Percentiles rank a stretch among this genome's conserved stretches.
Conservation (phyloP, 1,284 basidiomycete genomes). For the Moesziomyces sp. region DNA sequence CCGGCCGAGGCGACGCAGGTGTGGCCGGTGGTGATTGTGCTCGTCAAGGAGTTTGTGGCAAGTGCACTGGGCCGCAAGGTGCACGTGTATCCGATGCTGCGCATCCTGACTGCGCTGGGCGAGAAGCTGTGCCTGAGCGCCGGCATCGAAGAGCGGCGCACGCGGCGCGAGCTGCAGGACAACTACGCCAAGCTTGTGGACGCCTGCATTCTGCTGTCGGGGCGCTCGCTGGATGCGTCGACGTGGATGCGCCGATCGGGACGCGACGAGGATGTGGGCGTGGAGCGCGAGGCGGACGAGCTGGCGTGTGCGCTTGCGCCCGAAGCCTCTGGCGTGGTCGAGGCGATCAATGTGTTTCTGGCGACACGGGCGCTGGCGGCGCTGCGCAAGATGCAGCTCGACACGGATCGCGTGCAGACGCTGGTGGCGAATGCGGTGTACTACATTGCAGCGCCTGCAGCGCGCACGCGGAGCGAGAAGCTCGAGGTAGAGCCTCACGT, state of each 20-base stretch:
- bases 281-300: slow-evolving; percentile 39
- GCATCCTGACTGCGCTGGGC: slow-evolving; percentile 82
- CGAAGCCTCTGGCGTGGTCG: slow-evolving; percentile 19
- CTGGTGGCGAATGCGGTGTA: slow-evolving; percentile 86
- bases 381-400: slow-evolving; percentile 82
- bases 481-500: slow-evolving; percentile 71
- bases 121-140: slow-evolving; percentile 84
- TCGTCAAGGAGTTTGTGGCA: slow-evolving; percentile 81
- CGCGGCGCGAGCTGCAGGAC: slow-evolving; percentile 93
- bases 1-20: slow-evolving; percentile 90
- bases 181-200: slow-evolving; percentile 87
- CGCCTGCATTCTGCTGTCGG: slow-evolving; percentile 78
- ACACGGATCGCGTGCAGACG: slow-evolving; percentile 82
- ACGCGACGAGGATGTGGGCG: slow-evolving; percentile 71
- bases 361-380: slow-evolving; percentile 78
- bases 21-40: slow-evolving; percentile 77
- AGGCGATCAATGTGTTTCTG: slow-evolving; percentile 78
- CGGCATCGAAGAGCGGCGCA: slow-evolving; percentile 85
- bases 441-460: slow-evolving; percentile 82
- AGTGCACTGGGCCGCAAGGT: slow-evolving; percentile 40
- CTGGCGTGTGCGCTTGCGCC: slow-evolving; percentile 19
- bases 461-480: slow-evolving; percentile 72
- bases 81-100: slow-evolving; percentile 80
- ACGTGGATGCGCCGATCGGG: slow-evolving; percentile 80
- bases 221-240: slow-evolving; percentile 78